Base-by-base conservation (phyloP, 148 eudicot species). In the Cornus suecica region DNA sequence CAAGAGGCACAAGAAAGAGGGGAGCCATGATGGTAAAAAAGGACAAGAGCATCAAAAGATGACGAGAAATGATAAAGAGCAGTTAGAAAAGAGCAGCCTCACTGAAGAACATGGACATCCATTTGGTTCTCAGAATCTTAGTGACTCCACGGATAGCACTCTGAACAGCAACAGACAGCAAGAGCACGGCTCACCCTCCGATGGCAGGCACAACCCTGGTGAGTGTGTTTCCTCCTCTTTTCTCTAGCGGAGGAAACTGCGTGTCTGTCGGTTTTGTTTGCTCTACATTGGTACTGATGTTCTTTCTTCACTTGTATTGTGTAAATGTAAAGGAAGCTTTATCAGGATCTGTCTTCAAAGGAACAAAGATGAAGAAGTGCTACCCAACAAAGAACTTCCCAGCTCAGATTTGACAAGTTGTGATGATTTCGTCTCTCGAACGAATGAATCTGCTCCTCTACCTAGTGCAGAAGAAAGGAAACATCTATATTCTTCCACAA, bases 91-190 rank as follows among this genome's bases (percentile, higher is more conserved):
- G 31, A 64, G 31, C 66, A 64, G 22, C 66, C 66, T 64, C 27
- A 64, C 66, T 11, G 66, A 64, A 64, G 66, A 64, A 64, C 66
- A 64, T 64, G 66, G 66, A 29, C 30, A 27, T 64, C 20, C 66
- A 27, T 29, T 64, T 18, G 11, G 31, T 26, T 64, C 66, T 29
- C 66, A 64, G 15, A 64, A 64, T 64, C 66, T 26, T 14, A 25
- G 66, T 5, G 20, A 26, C 28, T 64, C 66, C 18, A 13, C 66
- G 26, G 31, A 64, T 29, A 64, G 66, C 31, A 64, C 66, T 20
- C 66, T 64, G 28, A 64, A 64, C 66, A 64, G 66, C 31, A 26
- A 28, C 22, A 64, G 28, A 64, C 14, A 32, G 31, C 66, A 64
- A 27, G 26, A 64, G 31, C 66, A 64, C 2, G 3, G 30, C 6